Evolutionary conservation across 1,284 basidiomycete species (phyloP), one percentile per base, ranked within the genome.

Genomic region (Tilletiopsis washingtonensis): DNA sequence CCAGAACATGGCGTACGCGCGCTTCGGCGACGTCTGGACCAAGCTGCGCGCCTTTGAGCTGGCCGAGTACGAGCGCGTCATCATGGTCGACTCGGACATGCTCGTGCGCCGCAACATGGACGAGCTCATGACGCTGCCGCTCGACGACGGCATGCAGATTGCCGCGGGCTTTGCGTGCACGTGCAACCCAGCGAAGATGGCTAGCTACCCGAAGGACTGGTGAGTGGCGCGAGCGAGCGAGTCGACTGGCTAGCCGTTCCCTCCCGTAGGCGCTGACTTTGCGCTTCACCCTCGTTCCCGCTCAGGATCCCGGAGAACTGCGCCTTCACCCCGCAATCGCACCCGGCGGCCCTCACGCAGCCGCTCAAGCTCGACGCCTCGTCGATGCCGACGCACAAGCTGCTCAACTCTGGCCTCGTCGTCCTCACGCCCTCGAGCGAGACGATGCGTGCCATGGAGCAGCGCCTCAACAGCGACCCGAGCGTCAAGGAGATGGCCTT

Each of bases 31-130:
- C 32, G 68, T 67, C 1, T 72, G 69, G 69, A 69, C 67, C n/a
- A 72, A 72, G 41, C 51, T 72, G 6, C 56, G 67, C 3, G 69
- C 63, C 1, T 66, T 66, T n/a, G 61, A 62, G 21, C 45, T 72
- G 24, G 43, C 29, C 20, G 62, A 71, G 21, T 72, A 54, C 49
- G 55, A 91, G 81, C 82, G 87, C 14, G 77, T 94, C 39, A 84
- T 91, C 40, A 77, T 94, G 41, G 77, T 96, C 45, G 91, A 96
- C 71, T 82, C 83, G 14, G 91, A 96, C 75, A 97, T 97, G 88
- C 79, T 94, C 51, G 79, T 94, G 20, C 76, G 81, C 69, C 79
- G 77, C 41, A 88, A 87, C 57, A 93, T 97, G 86, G 93, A 97
- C 74, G 90, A 93, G 56, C 77, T 97, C 44, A 83, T 96, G 77